Conservation (phyloP, 768 basidiomycete genomes). For the Boletellus sp. region DNA sequence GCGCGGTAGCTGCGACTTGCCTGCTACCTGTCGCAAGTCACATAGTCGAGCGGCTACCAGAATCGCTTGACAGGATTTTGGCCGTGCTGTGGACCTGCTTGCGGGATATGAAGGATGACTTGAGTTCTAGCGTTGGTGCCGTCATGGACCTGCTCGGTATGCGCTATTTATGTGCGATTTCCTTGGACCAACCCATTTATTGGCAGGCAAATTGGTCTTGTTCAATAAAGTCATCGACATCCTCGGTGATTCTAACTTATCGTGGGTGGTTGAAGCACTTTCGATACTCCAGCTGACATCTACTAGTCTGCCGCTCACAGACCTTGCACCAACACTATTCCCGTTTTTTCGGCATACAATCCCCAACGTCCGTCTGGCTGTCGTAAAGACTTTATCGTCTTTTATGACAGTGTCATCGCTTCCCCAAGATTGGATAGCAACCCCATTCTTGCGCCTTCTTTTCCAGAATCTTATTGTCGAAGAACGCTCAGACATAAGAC, state of each 20-base stretch:
- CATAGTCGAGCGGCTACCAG: slow-evolving; percentile 71
- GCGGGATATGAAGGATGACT: slow-evolving; percentile 90
- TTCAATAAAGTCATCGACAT: slow-evolving; percentile 75
- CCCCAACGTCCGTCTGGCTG: slow-evolving; percentile 85
- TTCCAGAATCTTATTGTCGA: slow-evolving; percentile 95
- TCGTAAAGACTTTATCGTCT: slow-evolving; percentile 81
- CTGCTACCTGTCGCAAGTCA: slow-evolving; percentile 81
- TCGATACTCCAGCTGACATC: slow-evolving; percentile 4
- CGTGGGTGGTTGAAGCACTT: slow-evolving; percentile 48
- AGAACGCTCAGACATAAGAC: slow-evolving; percentile 80
- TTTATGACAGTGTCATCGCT: slow-evolving; percentile 79
- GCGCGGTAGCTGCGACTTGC: slow-evolving; percentile 91
- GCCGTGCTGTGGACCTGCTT: slow-evolving; percentile 89
- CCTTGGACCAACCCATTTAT: slow-evolving; percentile 3
- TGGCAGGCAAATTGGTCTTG: slow-evolving; percentile 73
- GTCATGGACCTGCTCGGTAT: slow-evolving; percentile 96
- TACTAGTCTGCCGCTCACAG: slow-evolving; percentile 70
- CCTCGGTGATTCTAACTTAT: slow-evolving; percentile 61
- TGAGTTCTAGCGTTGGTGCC: slow-evolving; percentile 93
- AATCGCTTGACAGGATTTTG: slow-evolving; percentile 69
- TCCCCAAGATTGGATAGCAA: slow-evolving; percentile 75
- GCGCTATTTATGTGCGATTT: slow-evolving; percentile 14
- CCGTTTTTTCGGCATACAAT: slow-evolving; percentile 99
- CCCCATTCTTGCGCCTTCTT: slow-evolving; percentile 74
- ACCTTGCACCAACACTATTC: slow-evolving; percentile 82